Percentiles rank a stretch among this genome's conserved stretches.
Evolutionary conservation across 2,329 filamentous ascomycete species (phyloP).

Genomic region (Phaeosphaeriaceae sp.): DNA sequence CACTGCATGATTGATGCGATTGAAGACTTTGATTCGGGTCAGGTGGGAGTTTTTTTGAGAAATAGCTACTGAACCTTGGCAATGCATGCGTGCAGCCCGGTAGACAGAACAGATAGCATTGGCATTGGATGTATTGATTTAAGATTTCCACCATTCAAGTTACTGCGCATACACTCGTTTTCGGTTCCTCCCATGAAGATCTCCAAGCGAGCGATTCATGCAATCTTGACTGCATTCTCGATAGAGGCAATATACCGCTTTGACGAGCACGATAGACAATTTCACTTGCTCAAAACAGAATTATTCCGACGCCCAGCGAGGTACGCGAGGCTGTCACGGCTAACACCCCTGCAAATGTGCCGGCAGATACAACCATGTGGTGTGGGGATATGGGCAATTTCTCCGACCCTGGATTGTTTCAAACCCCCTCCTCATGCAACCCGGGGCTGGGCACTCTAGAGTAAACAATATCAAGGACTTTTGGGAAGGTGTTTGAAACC

Average conservation of each 20-base stretch:
- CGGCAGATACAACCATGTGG: slow-evolving; percentile 1
- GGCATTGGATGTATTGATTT: slow-evolving; percentile 1
- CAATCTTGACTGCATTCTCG: background rate
- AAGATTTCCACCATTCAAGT: background rate
- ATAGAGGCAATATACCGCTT: background rate
- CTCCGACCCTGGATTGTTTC: background rate
- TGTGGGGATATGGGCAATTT: slow-evolving; percentile 5
- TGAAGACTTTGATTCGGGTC: slow-evolving; percentile 6
- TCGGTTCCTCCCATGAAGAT: background rate
- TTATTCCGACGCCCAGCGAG: slow-evolving; percentile 6
- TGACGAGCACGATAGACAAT: background rate
- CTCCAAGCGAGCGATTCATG: background rate
- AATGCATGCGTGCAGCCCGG: background rate
- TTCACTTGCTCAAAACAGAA: slow-evolving; percentile 1
- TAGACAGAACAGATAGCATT: slow-evolving; percentile 1
- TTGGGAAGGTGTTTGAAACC: slow-evolving; percentile 1
- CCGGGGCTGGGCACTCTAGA: background rate
- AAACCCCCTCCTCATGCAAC: background rate
- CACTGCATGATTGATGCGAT: slow-evolving; percentile 6
- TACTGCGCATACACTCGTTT: background rate
- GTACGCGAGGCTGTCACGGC: background rate
- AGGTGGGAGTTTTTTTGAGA: background rate
- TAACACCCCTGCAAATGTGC: background rate
- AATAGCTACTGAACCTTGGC: background rate
- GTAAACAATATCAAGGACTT: background rate